Evolutionary conservation across 495 filamentous ascomycete species (phyloP), one percentile per base, ranked within the genome.

Genomic region (Elasticomyces elasticus): DNA sequence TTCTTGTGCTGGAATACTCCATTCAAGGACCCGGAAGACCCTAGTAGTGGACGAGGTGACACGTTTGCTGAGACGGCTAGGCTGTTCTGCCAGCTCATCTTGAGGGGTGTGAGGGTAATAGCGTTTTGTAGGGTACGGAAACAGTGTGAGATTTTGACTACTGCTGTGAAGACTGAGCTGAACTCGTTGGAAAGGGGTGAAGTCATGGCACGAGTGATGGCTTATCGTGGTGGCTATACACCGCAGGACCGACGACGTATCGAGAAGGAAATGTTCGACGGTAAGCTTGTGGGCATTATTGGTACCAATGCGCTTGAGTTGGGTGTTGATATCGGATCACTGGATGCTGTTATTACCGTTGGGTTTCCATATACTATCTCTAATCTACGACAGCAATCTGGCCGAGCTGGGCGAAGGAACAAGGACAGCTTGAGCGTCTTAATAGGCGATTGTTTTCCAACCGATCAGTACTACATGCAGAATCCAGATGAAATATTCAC

Each of bases 1-100:
- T 97, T 97, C 52, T 68, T 99, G 7, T 95, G 89, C 69, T 99
- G 92, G 92, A 97, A 97, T 58, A 95, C 94, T 1, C 94, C 92
- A 1, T 95, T 83, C 71, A 95, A 87, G 71, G 92, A 95, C 62
- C 87, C 89, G 1, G 72, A 73, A 7, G 92, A 97, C 67, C 88
- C 89, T 11, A 78, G 85, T 0, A 92, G 86, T 52, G 91, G 91
- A 6, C 80, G 92, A 33, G 89, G 85, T 25, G 84, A 91, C 67
- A 83, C 81, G 22, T 79, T 90, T 65, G 74, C 78, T 17, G 94
- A 99, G 68, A 84, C 87, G 5, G 86, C 94, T 23, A 83, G 83
- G 30, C 71, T 99, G 9, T 94, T 99, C 65, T 91, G 86, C 62
- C 86, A 95, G 63, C 74, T 99, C 15, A 82, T 97, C 5, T 70